Evolutionary conservation across 805 yeast genomes (phyloP), one percentile per base, ranked within the genome.

Genomic region (Ascoidea rubescens): DNA sequence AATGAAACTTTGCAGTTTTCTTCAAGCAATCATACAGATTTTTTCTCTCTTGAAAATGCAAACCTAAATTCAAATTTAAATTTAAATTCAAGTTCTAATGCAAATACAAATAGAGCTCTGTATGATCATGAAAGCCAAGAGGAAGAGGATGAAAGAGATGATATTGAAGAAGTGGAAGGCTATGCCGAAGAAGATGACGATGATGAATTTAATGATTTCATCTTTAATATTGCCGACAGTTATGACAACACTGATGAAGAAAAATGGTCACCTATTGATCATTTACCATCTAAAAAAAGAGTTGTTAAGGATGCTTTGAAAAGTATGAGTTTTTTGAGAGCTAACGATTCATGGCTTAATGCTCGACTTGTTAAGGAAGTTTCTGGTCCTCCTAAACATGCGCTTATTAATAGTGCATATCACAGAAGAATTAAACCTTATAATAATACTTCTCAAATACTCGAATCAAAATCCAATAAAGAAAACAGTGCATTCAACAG

Each of bases 221-320:
- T 28, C 28, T 37, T 28, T 10, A 37, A 48, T 32, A 12, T 28
- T 48, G 45, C 47, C 2, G 30, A 16, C 5, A 4, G 31, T 5
- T 10, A 45, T 10, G 12, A 31, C 44, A 21, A 46, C 46, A 46
- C n/a, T n/a, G 46, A 31, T 4, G 48, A 49, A 21, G 30, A 45
- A 45, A 52, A 54, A 48, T 50, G 51, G 51, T 12, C 30, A 33
- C 50, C 49, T 2, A 14, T 28, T 4, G 51, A 50, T 33, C 48
- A 53, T 6, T 31, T 21, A 44, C 58, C 56, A 43, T 51, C 56
- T 6, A 28, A 31, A 14, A 47, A 50, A 31, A 47, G 56, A 46
- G 46, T 55, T 2, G 56, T 55, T 8, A 55, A 55, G 45, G 58
- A 55, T 43, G 45, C 53, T 17, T 32, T 55, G n/a, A 55, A 54